phyloP scores from a whole-genome alignment of 2,329 filamentous ascomycete genomes.

The Madurella mycetomatis region DNA sequence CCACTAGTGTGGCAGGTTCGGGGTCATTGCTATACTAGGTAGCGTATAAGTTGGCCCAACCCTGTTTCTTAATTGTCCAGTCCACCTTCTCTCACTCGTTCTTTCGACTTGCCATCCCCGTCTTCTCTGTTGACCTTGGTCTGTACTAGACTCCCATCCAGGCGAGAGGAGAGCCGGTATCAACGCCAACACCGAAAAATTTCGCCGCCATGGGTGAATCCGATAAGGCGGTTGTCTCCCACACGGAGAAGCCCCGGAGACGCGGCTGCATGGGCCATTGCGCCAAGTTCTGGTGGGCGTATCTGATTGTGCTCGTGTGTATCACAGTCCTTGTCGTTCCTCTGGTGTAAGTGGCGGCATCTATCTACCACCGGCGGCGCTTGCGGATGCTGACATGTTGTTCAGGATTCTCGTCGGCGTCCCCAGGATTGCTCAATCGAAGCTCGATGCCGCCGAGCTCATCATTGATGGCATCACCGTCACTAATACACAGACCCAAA shows the following conservation, averaged over 20 bases:
- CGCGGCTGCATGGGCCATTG: constrained; percentile 44
- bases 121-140: background rate
- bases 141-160: background rate
- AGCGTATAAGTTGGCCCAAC: constrained; percentile 12
- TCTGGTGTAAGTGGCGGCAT: constrained; percentile 50
- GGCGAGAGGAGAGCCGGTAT: constrained; percentile 12
- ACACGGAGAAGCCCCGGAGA: constrained; percentile 38
- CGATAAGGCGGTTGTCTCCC: constrained; percentile 28
- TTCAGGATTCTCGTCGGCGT: constrained; percentile 52
- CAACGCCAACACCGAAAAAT: background rate
- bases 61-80: constrained; percentile 6
- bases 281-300: constrained; percentile 58
- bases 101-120: background rate
- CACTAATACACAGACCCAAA: constrained; percentile 40
- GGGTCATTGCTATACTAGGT: no score
- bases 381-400: constrained; percentile 9
- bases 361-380: background rate
- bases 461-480: constrained; percentile 49
- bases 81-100: constrained; percentile 5
- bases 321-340: constrained; percentile 53
- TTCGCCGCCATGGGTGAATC: constrained; percentile 18
- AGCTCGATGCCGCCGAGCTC: constrained; percentile 50
- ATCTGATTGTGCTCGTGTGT: constrained; percentile 47
- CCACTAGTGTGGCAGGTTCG: background rate
- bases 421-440: constrained; percentile 53